Base-by-base conservation (phyloP, 768 basidiomycete species). In the Russula virescens region DNA sequence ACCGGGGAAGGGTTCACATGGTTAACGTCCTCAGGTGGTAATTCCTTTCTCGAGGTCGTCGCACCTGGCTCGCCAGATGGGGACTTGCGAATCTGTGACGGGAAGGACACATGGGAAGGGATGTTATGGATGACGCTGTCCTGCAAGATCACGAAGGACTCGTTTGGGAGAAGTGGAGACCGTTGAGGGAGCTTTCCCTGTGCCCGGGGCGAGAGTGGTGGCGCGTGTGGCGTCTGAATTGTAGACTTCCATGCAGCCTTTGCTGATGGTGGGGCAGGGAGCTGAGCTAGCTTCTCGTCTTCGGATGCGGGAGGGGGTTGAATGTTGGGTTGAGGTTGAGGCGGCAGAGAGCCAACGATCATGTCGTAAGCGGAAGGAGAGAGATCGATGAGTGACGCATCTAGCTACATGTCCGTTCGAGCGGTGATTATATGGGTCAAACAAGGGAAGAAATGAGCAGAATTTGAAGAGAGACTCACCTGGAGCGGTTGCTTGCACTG, bases 401-500 rank as follows among this genome's bases (percentile, higher is more conserved):
- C 95, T 68, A 94, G 82, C 84, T 91, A 69, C 25, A 18, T 47
- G 35, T 21, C 14, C 34, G 42, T 13, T 26, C 26, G 65, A 38
- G 38, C 8, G 38, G 13, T 14, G 38, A 38, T 43, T 43, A 43
- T 5, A 43, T 43, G 42, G 5, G 13, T 18, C 18, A 43, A 18
- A 43, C 42, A 19, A 43, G 65, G 62, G 28, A 60, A 49, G 21
- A 43, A 31, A 4, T 31, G 31, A 31, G 31, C 31, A 31, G 31
- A 3, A 8, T 25, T 16, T 48, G 23, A 10, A n/a, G 21, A 26
- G 34, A 10, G 50, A 55, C 74, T 62, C 72, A 89, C 89, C 82
- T 93, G 87, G 38, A 97, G 76, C 7, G 91, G 91, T 70, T 95
- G 89, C 75, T 92, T 93, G 79, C 91, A 94, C 75, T 94, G 91